Base-by-base conservation (phyloP, 2,329 filamentous ascomycete species). In the Paramyrothecium sp. region DNA sequence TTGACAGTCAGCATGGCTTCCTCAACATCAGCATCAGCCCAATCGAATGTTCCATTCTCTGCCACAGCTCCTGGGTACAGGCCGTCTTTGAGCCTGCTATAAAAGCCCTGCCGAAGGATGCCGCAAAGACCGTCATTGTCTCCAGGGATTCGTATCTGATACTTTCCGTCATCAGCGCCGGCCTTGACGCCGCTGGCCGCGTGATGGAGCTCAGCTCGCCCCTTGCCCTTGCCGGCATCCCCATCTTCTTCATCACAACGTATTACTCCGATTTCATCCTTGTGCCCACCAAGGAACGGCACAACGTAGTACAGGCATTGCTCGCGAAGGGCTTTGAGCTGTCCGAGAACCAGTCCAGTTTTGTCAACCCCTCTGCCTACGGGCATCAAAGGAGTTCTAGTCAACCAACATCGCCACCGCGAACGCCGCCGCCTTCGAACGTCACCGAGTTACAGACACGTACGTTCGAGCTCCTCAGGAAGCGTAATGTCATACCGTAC, bases 211-310 rank as follows among this genome's bases (percentile, higher is more conserved):
- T 99, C 60, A 97, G 93, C 8, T 93, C 89, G 54, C 95, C 94
- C 5, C 81, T 98, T 33, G 94, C 95, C 26, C 82, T 97, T 70
- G 94, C 94, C 53, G 91, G 92, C 65, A 95, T 98, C 54, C 91
- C 94, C 54, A 96, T 99, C 69, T 97, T 98, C 80, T 98, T 98
- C 82, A 96, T 97, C 72, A 97, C 94, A 3, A 97, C 92, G 33
- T 99, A 98, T 75, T 98, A 96, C 75, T 95, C 91, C 34, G 94
- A 99, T 76, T 98, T 97, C 74, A 96, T 99, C 65, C 83, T 98
- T 38, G 92, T 97, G 1, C 93, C 95, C 1, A 82, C 82, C 54
- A 90, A 88, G 69, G 87, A 89, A 67, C 87, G 89, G 53, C 77
- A 83, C 23, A 88, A 87, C 44, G 93, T 98, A 51, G 86, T 92